Evolutionary conservation across 345 rosid genomes (phyloP), one percentile per base, ranked within the genome.

Genomic region (Turnera subulata): DNA sequence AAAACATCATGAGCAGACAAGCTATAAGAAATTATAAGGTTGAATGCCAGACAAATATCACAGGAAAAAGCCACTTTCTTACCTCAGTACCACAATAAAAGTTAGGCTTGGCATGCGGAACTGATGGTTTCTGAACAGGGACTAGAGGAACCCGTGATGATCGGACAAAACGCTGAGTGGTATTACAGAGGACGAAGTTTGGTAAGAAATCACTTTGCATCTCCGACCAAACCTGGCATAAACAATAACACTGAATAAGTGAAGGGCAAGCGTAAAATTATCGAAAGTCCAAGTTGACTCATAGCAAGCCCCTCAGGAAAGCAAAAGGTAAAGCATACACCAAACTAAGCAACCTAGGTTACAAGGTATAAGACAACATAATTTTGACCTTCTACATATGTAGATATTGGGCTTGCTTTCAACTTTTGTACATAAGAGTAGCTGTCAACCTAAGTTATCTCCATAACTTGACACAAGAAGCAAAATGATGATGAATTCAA

Each of bases 151-250:
- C 82, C 66, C 80, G 87, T 32, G 90, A 81, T 65, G 97, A 89
- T 33, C 96, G 83, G 56, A 93, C 75, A 69, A 93, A 89, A 42
- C 97, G 85, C 56, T 93, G 99, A 61, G 99, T 93, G 24, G 97
- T 93, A 71, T 93, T 89, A 78, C 99, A 93, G 53, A 93, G 88
- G 64, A 93, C 78, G 77, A 93, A 93, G 81, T 87, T 93, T 37
- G 97, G 99, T 74, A 93, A 61, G 88, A 93, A 93, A 78, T 93
- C 99, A 56, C 72, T 79, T 78, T 85, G 97, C 95, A 93, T 89
- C 83, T 93, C 99, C 62, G 99, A 89, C 99, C 97, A 93, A 64
- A 93, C 84, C 99, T 93, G 73, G 46, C 53, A 53, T 42, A 60
- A 47, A 65, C 25, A n/a, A 65, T 61, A 11, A 44, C 33, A 44